A percentile compares a stretch with the other conserved stretches of the same genome.
These are phyloP conservation scores for Suillus ampliporus DNA, from an alignment of 768 basidiomycete genomes.

Conservation along the genomic window DNA sequence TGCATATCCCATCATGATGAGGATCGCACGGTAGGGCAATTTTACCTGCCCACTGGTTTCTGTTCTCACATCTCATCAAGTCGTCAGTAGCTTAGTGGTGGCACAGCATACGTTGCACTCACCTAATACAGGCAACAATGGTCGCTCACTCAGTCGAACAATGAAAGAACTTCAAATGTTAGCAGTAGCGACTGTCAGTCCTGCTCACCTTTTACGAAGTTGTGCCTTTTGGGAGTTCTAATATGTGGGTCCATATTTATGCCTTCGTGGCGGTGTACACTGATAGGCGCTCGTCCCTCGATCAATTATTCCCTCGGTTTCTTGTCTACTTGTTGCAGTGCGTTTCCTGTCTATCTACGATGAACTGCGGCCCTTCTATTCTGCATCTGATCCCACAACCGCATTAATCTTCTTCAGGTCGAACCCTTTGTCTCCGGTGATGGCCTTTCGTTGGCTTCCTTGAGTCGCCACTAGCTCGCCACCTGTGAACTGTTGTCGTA, in stretches of 20 bases:
- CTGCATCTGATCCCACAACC: background rate
- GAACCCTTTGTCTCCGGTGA: background rate
- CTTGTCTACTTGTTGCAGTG: background rate
- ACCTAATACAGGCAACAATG: conserved; percentile 10
- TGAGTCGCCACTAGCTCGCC: background rate
- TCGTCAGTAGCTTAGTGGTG: background rate
- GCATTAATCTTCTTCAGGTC: background rate
- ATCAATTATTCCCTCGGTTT: background rate
- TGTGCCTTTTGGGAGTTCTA: background rate
- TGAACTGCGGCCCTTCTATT: background rate
- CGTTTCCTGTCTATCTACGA: background rate
- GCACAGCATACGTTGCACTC: conserved; percentile 2
- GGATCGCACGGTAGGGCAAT: conserved; percentile 3
- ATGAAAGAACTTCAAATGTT: background rate
- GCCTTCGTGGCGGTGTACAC: conserved; percentile 2
- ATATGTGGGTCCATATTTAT: conserved; percentile 9
- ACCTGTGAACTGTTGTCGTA: no score
- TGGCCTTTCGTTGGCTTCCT: background rate
- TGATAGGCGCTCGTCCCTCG: background rate
- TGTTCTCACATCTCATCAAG: conserved; percentile 5
- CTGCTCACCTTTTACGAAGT: background rate
- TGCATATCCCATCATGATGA: conserved; percentile 1
- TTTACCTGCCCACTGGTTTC: no score
- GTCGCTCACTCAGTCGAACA: conserved; percentile 9
- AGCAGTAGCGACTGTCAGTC: no score